A percentile compares a stretch with the other conserved stretches of the same genome.
These are phyloP conservation scores for Xylariales sp. DNA, from an alignment of 2,329 filamentous ascomycete genomes.

Conservation along the genomic window DNA sequence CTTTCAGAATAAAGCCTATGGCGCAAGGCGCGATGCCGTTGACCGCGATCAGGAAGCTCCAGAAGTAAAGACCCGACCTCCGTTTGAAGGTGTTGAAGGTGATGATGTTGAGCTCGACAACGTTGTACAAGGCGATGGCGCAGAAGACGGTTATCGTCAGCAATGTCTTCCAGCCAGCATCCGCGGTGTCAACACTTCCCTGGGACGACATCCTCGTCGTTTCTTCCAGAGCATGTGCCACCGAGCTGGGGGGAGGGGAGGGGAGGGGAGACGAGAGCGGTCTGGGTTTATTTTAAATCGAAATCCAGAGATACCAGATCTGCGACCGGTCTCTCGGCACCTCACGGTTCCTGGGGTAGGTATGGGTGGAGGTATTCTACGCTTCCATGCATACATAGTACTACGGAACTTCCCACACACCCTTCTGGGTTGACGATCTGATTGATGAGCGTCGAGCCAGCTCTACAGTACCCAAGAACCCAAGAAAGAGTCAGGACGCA, in stretches of 20 bases:
- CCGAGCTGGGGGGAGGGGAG: background rate
- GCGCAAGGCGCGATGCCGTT: constrained; percentile 26
- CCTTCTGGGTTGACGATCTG: too few relatives aligned
- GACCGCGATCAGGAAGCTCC: constrained; percentile 23
- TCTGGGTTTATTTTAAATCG: too few relatives aligned
- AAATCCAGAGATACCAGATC: too few relatives aligned
- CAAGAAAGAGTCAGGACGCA: too few relatives aligned
- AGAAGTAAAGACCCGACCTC: constrained; percentile 28
- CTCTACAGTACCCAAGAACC: too few relatives aligned
- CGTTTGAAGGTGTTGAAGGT: constrained; percentile 30
- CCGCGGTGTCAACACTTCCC: background rate
- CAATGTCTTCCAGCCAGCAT: background rate
- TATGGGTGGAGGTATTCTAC: too few relatives aligned
- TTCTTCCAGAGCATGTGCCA: background rate
- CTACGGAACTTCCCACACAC: too few relatives aligned
- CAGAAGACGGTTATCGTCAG: constrained; percentile 3
- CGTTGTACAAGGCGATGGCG: constrained; percentile 6
- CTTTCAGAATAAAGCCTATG: constrained; percentile 27
- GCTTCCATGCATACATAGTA: too few relatives aligned
- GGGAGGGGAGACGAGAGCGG: too few relatives aligned
- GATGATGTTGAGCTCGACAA: constrained; percentile 32
- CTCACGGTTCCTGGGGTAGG: too few relatives aligned
- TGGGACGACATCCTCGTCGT: background rate
- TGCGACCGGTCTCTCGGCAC: too few relatives aligned
- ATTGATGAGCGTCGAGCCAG: too few relatives aligned